Conservation (phyloP, 306 rosid species). For the Cicer yamashitae region DNA sequence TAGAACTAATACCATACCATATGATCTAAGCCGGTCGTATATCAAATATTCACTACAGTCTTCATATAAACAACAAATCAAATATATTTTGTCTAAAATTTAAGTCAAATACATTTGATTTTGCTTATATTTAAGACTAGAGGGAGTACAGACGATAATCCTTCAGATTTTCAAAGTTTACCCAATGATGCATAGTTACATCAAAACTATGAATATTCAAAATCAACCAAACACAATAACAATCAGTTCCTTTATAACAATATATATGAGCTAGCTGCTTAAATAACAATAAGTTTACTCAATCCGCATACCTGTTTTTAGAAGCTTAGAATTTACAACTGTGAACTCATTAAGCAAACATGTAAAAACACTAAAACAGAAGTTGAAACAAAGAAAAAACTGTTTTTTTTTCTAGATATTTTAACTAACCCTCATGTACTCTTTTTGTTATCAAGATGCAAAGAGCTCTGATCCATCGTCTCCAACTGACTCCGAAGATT, state of each 20-base stretch:
- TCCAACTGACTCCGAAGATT: slow-evolving; percentile 75
- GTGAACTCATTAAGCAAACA: slow-evolving; percentile 37
- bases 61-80: no score
- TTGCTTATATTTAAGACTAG: no score
- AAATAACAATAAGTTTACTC: slow-evolving; percentile 31
- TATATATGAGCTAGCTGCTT: slow-evolving; percentile 20
- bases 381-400: slow-evolving; percentile 38
- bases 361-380: slow-evolving; percentile 5
- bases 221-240: not conserved
- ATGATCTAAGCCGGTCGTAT: not conserved
- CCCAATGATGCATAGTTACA: not conserved
- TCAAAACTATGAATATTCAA: slow-evolving; percentile 19
- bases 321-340: slow-evolving; percentile 30
- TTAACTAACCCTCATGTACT: slow-evolving; percentile 47
- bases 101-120: no score
- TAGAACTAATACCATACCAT: not conserved
- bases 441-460: slow-evolving; percentile 58
- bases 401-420: slow-evolving; percentile 24
- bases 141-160: no score
- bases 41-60: no score
- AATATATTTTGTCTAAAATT: no score
- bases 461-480: slow-evolving; percentile 60
- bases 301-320: slow-evolving; percentile 18
- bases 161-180: not conserved
- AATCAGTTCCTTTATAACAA: slow-evolving; percentile 14